phyloP scores from a whole-genome alignment of 768 basidiomycete species.

The Agaricus subrufescens region DNA sequence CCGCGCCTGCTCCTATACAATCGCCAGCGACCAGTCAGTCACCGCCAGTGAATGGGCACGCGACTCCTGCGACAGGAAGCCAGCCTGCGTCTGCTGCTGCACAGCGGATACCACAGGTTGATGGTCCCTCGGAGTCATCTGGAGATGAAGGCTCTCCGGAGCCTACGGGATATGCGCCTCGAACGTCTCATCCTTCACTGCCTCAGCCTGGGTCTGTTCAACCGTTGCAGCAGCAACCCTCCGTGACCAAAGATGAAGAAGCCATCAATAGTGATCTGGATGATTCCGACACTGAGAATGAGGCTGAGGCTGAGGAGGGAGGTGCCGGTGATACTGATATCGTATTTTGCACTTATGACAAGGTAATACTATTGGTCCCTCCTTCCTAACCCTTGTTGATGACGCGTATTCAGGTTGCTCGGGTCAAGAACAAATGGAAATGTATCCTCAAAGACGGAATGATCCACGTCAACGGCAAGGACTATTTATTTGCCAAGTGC shows the following conservation, averaged over 20 bases:
- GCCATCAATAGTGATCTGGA: constrained; percentile 96
- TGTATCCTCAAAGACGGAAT: constrained; percentile 96
- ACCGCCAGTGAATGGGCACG: constrained; percentile 11
- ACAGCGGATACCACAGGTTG: constrained; percentile 68
- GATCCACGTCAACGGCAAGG: constrained; percentile 94
- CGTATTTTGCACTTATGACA: constrained; percentile 98
- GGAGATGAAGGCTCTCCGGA: constrained; percentile 60
- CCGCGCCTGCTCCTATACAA: constrained; percentile 7
- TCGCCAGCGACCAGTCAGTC: constrained; percentile 1
- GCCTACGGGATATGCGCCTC: constrained; percentile 62
- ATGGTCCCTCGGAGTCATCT: constrained; percentile 75
- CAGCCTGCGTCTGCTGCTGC: constrained; percentile 17
- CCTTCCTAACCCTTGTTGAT: not conserved
- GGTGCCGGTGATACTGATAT: constrained; percentile 79
- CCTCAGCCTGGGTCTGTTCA: constrained; percentile 52
- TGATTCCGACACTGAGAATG: constrained; percentile 86
- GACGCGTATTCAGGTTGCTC: constrained; percentile 64
- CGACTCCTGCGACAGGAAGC: constrained; percentile 10
- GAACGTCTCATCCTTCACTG: constrained; percentile 68
- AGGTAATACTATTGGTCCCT: constrained; percentile 44
- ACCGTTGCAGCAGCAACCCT: constrained; percentile 27
- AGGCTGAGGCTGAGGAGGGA: constrained; percentile 79
- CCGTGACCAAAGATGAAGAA: constrained; percentile 50
- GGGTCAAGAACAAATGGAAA: constrained; percentile 99
- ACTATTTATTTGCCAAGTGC: constrained; percentile 96